Evolutionary conservation across 495 filamentous ascomycete genomes (phyloP).

Genomic region (Letharia columbiana): DNA sequence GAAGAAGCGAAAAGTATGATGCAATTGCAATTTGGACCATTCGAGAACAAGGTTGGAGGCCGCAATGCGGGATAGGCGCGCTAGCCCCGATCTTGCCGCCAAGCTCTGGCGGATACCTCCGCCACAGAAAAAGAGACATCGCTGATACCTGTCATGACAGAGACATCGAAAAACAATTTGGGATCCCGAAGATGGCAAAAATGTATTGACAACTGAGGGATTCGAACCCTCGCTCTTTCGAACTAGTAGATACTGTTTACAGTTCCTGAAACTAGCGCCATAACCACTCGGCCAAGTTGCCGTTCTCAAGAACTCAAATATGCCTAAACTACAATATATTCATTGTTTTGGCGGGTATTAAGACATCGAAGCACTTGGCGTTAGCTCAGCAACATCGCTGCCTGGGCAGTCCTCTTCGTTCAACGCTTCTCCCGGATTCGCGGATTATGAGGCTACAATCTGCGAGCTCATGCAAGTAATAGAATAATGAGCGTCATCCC

Average conservation of each 20-base stretch:
- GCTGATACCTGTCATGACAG: background rate
- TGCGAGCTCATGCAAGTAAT: no score
- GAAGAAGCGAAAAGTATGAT: background rate
- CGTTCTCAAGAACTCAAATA: background rate
- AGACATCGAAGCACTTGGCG: no score
- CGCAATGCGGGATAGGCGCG: background rate
- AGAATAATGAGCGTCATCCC: no score
- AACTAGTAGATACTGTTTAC: constrained; percentile 25
- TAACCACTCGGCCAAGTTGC: constrained; percentile 24
- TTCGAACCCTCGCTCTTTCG: constrained; percentile 32
- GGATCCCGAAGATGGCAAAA: background rate
- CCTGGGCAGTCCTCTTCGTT: no score
- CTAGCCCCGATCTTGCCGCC: background rate
- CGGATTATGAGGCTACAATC: no score
- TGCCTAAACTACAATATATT: no score
- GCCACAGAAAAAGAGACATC: no score
- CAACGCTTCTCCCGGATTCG: no score
- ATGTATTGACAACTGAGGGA: constrained; percentile 26
- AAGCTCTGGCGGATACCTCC: background rate
- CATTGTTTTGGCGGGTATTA: no score
- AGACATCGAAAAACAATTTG: background rate
- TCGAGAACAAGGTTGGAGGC: background rate
- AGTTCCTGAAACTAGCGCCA: constrained; percentile 30
- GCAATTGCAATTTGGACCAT: background rate
- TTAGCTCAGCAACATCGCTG: no score